These are phyloP conservation scores for Botrytis byssoidea DNA, from an alignment of 2,329 filamentous ascomycete species.

Conservation along the genomic window DNA sequence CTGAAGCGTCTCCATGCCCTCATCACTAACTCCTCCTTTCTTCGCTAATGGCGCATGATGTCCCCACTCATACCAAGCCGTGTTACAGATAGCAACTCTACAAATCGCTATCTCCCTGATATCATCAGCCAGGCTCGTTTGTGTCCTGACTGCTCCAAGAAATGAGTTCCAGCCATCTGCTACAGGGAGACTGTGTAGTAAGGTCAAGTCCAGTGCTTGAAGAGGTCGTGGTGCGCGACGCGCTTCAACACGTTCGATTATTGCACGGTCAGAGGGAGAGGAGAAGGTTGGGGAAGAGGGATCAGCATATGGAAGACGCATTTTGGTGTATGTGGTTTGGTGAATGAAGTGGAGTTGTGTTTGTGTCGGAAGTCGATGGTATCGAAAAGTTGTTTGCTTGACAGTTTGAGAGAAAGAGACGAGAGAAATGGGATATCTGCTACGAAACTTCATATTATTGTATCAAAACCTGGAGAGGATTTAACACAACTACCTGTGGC, in stretches of 20 bases:
- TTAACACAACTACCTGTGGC: not conserved
- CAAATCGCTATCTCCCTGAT: constrained; percentile 78
- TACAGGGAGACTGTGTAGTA: constrained; percentile 71
- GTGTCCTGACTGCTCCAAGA: constrained; percentile 61
- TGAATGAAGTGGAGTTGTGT: not conserved
- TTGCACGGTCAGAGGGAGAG: constrained; percentile 50
- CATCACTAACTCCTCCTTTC: constrained; percentile 35
- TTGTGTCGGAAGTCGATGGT: not conserved
- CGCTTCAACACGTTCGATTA: constrained; percentile 62
- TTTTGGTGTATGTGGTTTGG: constrained; percentile 38
- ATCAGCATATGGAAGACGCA: constrained; percentile 66
- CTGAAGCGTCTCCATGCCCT: constrained; percentile 33
- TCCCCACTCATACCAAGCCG: constrained; percentile 82
- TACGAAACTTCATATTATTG: constrained; percentile 6
- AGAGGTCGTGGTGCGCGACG: constrained; percentile 68
- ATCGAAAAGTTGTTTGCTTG: not conserved
- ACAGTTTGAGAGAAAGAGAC: constrained; percentile 2
- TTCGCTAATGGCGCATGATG: constrained; percentile 65
- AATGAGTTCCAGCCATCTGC: constrained; percentile 75
- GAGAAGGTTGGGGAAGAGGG: constrained; percentile 48
- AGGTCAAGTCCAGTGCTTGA: constrained; percentile 70
- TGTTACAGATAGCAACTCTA: constrained; percentile 75
- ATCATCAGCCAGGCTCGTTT: constrained; percentile 50
- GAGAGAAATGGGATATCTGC: not conserved
- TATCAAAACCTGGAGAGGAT: not conserved